These are phyloP conservation scores for Ogataea neopini DNA, from an alignment of 805 yeast species.

Conservation along the genomic window DNA sequence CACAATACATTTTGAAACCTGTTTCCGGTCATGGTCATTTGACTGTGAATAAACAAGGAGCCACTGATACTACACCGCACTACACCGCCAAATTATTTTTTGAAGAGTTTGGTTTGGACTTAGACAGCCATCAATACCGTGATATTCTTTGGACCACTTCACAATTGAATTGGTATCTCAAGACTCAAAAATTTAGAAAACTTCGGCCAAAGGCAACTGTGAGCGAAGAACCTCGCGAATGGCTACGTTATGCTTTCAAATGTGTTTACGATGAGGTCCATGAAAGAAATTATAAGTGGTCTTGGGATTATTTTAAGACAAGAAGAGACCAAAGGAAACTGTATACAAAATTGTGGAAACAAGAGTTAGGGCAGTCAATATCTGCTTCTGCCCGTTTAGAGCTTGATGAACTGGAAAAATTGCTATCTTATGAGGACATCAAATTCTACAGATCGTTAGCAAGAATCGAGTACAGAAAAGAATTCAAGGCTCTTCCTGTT, in stretches of 20 bases:
- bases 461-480: constrained; percentile 61
- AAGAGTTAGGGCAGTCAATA: constrained; percentile 44
- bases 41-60: constrained; percentile 74
- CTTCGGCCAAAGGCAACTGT: constrained; percentile 61
- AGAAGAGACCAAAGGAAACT: constrained; percentile 71
- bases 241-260: constrained; percentile 83
- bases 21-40: constrained; percentile 87
- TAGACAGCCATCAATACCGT: constrained; percentile 83
- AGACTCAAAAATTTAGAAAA: constrained; percentile 72
- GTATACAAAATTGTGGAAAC: constrained; percentile 70
- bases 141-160: constrained; percentile 82
- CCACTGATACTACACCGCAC: constrained; percentile 69
- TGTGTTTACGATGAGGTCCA: constrained; percentile 79
- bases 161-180: constrained; percentile 72
- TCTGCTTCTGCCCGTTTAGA: constrained; percentile 35
- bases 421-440: constrained; percentile 72
- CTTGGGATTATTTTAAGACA: constrained; percentile 78
- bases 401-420: constrained; percentile 56
- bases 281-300: constrained; percentile 77
- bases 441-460: constrained; percentile 84
- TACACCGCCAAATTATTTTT: constrained; percentile 73
- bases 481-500: constrained; percentile 32
- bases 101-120: constrained; percentile 84
- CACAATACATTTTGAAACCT: constrained; percentile 74
- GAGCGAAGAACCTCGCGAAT: constrained; percentile 66